phyloP scores from a whole-genome alignment of 768 basidiomycete species.

The Neoboletus brunneissimus region DNA sequence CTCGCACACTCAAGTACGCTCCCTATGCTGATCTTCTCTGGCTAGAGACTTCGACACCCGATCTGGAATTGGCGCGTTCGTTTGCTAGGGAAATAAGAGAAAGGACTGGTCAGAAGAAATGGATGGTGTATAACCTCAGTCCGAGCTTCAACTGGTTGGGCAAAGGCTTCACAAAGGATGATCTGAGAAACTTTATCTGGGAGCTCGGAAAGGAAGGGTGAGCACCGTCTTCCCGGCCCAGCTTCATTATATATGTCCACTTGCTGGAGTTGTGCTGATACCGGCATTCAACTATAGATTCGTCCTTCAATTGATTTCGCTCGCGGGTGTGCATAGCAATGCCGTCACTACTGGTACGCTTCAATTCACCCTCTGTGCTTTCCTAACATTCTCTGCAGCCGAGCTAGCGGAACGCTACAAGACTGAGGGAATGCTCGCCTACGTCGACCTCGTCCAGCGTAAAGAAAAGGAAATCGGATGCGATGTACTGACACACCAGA shows the following conservation, averaged over 20 bases:
- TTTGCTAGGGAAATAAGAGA: constrained; percentile 77
- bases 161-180: constrained; percentile 72
- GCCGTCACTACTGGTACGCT: constrained; percentile 70
- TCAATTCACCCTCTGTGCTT: background rate
- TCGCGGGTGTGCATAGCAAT: constrained; percentile 86
- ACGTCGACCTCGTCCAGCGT: constrained; percentile 82
- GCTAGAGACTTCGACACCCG: constrained; percentile 90
- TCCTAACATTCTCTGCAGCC: constrained; percentile 38
- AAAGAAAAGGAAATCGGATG: constrained; percentile 87
- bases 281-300: constrained; percentile 49
- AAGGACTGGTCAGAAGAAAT: constrained; percentile 58
- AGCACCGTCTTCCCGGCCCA: constrained; percentile 11
- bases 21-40: constrained; percentile 88
- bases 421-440: constrained; percentile 89
- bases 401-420: constrained; percentile 80
- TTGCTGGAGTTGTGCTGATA: background rate
- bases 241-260: background rate
- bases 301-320: constrained; percentile 83
- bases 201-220: constrained; percentile 87
- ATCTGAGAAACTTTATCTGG: constrained; percentile 85
- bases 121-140: constrained; percentile 91
- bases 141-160: constrained; percentile 93
- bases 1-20: constrained; percentile 75
- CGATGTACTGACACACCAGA: constrained; percentile 91
- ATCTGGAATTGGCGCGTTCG: constrained; percentile 71